phyloP scores from a whole-genome alignment of 768 basidiomycete genomes.

The Collybia mongolica region DNA sequence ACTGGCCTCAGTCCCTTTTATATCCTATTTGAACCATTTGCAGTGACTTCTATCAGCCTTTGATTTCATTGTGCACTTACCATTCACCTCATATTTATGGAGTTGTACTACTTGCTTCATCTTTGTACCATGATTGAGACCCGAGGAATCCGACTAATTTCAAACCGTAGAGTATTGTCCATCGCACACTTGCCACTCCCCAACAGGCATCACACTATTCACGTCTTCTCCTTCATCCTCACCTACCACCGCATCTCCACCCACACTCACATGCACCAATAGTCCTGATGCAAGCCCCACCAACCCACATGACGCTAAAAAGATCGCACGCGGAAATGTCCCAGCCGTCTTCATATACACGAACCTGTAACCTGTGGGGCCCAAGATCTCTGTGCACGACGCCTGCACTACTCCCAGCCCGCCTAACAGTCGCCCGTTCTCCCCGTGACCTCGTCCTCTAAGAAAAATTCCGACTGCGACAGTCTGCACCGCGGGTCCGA shows the following conservation, averaged over 20 bases:
- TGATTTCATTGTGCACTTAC: no score
- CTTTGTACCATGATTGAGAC: no score
- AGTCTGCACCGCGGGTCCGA: slow-evolving; percentile 66
- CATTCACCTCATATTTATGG: no score
- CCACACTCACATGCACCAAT: slow-evolving; percentile 42
- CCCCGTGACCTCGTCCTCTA: slow-evolving; percentile 46
- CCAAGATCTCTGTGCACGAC: slow-evolving; percentile 63
- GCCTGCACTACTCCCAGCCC: slow-evolving; percentile 75
- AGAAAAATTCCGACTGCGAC: slow-evolving; percentile 69
- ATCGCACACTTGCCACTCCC: no score
- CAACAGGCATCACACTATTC: no score
- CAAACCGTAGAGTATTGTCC: no score
- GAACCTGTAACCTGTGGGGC: slow-evolving; percentile 71
- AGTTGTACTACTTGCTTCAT: no score
- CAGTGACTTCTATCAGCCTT: no score
- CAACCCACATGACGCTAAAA: slow-evolving; percentile 50
- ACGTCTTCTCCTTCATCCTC: background rate
- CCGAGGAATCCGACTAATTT: no score
- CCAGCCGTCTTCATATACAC: slow-evolving; percentile 73
- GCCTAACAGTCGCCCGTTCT: slow-evolving; percentile 78
- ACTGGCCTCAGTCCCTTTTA: no score
- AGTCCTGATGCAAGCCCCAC: slow-evolving; percentile 41
- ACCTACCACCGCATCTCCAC: background rate
- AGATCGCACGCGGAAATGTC: slow-evolving; percentile 66
- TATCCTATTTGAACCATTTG: no score